These are phyloP conservation scores for Arthroderma sp. DNA, from an alignment of 2,329 filamentous ascomycete genomes.

Conservation along the genomic window DNA sequence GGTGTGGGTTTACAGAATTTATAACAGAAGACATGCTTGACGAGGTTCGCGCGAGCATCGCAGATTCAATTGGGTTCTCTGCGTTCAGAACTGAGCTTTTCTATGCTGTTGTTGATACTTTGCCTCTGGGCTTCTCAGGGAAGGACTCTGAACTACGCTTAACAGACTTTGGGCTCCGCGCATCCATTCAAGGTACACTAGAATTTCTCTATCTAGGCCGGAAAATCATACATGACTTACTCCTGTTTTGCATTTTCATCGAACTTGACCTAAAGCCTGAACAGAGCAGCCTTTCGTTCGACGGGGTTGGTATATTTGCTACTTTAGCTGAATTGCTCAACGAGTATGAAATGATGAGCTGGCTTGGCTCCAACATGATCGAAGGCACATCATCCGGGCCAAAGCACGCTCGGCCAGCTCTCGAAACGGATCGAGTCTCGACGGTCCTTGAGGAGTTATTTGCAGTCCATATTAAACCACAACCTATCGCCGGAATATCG, in stretches of 20 bases:
- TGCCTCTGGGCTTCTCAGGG: constrained; percentile 30
- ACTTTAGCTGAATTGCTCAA: constrained; percentile 57
- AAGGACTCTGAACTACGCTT: constrained; percentile 31
- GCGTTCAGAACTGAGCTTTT: constrained; percentile 39
- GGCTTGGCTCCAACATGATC: constrained; percentile 40
- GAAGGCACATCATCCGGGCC: constrained; percentile 17
- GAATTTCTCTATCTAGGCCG: constrained; percentile 63
- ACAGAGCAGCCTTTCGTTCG: constrained; percentile 53
- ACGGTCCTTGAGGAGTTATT: constrained; percentile 35
- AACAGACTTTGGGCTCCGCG: constrained; percentile 63
- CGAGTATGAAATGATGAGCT: constrained; percentile 56
- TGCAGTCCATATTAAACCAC: constrained; percentile 31
- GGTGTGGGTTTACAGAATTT: constrained; percentile 62
- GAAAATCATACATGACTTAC: constrained; percentile 64
- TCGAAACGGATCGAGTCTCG: constrained; percentile 13
- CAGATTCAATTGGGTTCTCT: constrained; percentile 45
- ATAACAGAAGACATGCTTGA: constrained; percentile 71
- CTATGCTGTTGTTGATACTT: constrained; percentile 36
- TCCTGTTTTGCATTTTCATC: constrained; percentile 75
- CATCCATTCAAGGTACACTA: constrained; percentile 63
- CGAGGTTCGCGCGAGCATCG: constrained; percentile 55
- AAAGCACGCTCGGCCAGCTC: constrained; percentile 15
- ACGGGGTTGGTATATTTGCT: constrained; percentile 44
- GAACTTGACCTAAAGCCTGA: constrained; percentile 67
- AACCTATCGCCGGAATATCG: constrained; percentile 25